Conservation (phyloP, 2,329 filamentous ascomycete species). For the Aureobasidium sp. region DNA sequence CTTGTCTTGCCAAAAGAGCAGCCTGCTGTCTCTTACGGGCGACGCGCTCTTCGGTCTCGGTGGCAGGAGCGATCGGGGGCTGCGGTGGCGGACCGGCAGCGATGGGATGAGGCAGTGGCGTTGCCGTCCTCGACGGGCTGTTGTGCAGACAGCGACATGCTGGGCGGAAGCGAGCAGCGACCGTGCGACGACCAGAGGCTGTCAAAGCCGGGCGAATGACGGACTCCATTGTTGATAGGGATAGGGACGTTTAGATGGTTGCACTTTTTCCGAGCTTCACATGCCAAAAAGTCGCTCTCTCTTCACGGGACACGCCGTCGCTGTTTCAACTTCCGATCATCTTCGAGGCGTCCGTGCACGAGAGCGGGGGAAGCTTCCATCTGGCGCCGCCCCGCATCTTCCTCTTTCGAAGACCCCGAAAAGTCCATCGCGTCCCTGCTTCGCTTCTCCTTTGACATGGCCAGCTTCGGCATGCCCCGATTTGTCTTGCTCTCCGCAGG, state of each 20-base stretch:
- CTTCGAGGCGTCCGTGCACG: background rate
- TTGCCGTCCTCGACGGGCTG: constrained; percentile 36
- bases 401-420: background rate
- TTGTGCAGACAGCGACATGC: constrained; percentile 30
- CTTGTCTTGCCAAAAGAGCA: constrained; percentile 38
- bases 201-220: constrained; percentile 14
- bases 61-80: constrained; percentile 42
- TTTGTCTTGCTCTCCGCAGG: background rate
- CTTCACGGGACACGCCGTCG: too few relatives aligned
- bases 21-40: constrained; percentile 42
- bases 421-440: too few relatives aligned
- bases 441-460: background rate
- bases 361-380: background rate
- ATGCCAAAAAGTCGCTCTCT: background rate
- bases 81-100: constrained; percentile 52
- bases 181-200: constrained; percentile 23
- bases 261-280: background rate
- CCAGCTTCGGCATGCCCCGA: background rate
- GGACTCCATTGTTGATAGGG: background rate
- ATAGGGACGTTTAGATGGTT: background rate
- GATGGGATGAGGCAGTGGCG: constrained; percentile 48
- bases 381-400: background rate
- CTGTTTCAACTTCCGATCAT: too few relatives aligned
- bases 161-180: background rate
- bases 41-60: constrained; percentile 39